Evolutionary conservation across 2,329 filamentous ascomycete species (phyloP), one percentile per base, ranked within the genome.

Genomic region (Annulohypoxylon truncatum): DNA sequence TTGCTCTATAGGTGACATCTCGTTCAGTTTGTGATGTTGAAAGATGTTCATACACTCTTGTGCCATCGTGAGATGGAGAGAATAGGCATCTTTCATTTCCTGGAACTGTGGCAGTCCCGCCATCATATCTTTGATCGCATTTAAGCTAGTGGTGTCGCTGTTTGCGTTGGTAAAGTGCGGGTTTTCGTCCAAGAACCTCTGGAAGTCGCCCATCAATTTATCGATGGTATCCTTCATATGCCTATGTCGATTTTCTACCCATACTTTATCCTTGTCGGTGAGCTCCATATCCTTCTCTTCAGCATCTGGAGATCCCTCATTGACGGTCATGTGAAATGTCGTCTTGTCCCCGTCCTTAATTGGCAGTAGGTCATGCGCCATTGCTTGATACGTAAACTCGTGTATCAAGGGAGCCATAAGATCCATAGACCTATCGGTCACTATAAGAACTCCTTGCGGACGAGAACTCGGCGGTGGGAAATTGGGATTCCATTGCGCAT

Each of bases 151-250:
- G 29, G 89, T 86, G 61, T 91, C 87, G 68, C 86, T 86, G 67
- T 87, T 83, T 75, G 89, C 85, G 68, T 96, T 90, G 10, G 93
- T 92, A 75, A 98, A 98, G 76, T 98, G 93, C 12, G 94, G 92
- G 76, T 99, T 97, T 66, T 96, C 90, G 44, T 90, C 89, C 73
- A 97, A 87, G 80, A 99, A 99, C 76, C 90, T 94, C 74, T 94
- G 90, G 76, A 99, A 98, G 77, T 98, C 95, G 61, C 89, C 87
- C 84, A 95, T 96, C 66, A 99, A 84, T 79, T 95, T 96, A 75
- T 95, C 92, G 73, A 98, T 94, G 2, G 96, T 96, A 77, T 98
- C 94, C 78, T 97, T 97, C 96, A 99, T 99, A 79, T 99, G 96
- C 55, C 89, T 87, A 80, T 99, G 96, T 58, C 96, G 87, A 76